phyloP scores from a whole-genome alignment of 1,284 basidiomycete species.

The Apiotrichum montevideense region DNA sequence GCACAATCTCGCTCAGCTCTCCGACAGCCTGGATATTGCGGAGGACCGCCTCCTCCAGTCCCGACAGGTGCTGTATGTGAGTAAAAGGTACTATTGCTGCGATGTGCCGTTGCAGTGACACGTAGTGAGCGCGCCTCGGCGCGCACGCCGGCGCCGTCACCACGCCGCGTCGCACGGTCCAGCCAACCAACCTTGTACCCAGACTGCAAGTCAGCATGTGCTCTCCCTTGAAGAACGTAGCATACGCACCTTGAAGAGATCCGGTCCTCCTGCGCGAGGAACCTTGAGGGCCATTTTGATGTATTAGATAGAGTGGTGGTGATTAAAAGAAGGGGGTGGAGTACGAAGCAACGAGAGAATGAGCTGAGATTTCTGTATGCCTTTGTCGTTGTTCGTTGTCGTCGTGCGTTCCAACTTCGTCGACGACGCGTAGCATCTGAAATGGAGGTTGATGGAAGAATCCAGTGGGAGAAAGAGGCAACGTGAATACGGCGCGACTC shows the following conservation, averaged over 20 bases:
- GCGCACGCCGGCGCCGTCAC: not conserved
- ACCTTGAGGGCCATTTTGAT: constrained; percentile 49
- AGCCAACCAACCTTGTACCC: constrained; percentile 13
- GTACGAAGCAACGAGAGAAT: too few relatives aligned
- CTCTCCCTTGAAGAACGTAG: not conserved
- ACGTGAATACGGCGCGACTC: not conserved
- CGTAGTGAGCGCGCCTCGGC: too few relatives aligned
- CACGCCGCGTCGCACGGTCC: not conserved
- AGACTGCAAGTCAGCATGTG: constrained; percentile 3
- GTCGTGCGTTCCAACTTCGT: too few relatives aligned
- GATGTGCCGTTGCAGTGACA: not conserved
- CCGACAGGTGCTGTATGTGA: constrained; percentile 64
- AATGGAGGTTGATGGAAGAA: not conserved
- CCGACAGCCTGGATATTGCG: constrained; percentile 93
- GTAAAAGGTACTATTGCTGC: not conserved
- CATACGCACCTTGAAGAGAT: constrained; percentile 73
- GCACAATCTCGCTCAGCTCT: constrained; percentile 89
- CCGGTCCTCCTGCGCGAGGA: constrained; percentile 73
- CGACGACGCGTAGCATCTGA: not conserved
- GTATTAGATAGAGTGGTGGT: not conserved
- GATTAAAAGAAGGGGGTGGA: not conserved
- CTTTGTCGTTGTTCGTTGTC: too few relatives aligned
- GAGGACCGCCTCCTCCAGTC: constrained; percentile 86
- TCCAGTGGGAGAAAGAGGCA: not conserved
- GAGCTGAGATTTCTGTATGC: too few relatives aligned